phyloP scores from a whole-genome alignment of 1,139 yeast species.

The Saccharomycopsis hybrid region DNA sequence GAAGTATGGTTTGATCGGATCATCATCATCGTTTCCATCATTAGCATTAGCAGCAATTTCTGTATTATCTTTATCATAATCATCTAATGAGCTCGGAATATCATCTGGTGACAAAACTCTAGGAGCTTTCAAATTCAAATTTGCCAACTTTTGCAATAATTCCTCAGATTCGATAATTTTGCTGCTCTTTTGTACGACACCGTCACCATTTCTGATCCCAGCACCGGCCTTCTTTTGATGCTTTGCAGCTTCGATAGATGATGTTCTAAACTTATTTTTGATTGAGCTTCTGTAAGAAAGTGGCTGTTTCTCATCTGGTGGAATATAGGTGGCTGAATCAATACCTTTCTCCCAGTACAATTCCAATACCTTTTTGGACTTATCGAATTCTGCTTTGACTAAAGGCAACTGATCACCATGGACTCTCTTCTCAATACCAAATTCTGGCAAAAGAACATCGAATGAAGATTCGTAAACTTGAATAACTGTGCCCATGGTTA shows the following conservation, averaged over 20 bases:
- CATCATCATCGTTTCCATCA: too few relatives aligned
- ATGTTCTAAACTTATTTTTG: slow-evolving; percentile 69
- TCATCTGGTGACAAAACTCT: slow-evolving; percentile 36
- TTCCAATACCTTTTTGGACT: slow-evolving; percentile 59
- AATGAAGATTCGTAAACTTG: slow-evolving; percentile 96
- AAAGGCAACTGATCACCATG: slow-evolving; percentile 96
- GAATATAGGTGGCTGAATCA: slow-evolving; percentile 86
- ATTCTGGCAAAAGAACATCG: slow-evolving; percentile 89
- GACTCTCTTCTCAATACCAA: slow-evolving; percentile 94
- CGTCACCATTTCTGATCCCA: too few relatives aligned
- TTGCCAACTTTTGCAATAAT: slow-evolving; percentile 41
- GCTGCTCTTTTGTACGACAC: too few relatives aligned
- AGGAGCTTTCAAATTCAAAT: slow-evolving; percentile 50
- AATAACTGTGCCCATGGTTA: slow-evolving; percentile 79
- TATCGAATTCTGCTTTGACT: slow-evolving; percentile 87
- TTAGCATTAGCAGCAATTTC: slow-evolving; percentile 24
- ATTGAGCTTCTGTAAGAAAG: slow-evolving; percentile 72
- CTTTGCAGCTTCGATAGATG: slow-evolving; percentile 67
- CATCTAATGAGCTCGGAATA: background rate
- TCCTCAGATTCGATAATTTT: slow-evolving; percentile 32
- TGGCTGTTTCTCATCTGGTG: slow-evolving; percentile 78
- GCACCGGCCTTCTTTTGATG: slow-evolving; percentile 26
- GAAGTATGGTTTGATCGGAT: slow-evolving; percentile 50
- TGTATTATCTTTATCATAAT: slow-evolving; percentile 19
- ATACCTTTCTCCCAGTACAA: slow-evolving; percentile 88